Evolutionary conservation across 805 yeast species (phyloP), one percentile per base, ranked within the genome.

Genomic region (Metschnikowia continentalis): DNA sequence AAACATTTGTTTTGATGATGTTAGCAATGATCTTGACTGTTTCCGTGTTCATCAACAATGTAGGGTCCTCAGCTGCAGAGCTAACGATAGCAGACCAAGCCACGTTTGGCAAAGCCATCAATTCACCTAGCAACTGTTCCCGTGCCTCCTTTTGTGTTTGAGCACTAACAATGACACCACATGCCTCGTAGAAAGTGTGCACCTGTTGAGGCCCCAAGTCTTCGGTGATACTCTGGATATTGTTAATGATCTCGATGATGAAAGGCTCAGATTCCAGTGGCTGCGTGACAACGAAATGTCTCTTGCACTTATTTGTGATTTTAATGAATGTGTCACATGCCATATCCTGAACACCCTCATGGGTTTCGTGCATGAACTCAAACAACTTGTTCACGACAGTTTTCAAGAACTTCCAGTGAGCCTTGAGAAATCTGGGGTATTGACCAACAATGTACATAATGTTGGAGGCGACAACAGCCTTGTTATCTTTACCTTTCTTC

Each of bases 351-450:
- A 94, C 99, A 75, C 99, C 99, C 70, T 92, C 99, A 70, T 94
- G 99, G n/a, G 97, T 90, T 77, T 94, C 99, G 74, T 94, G 98
- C 99, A 94, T 94, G 65, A 94, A 94, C 69, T 94, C 99, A 69
- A 94, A 94, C 62, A 94, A 78, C 70, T 94, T 94, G 71, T 89
- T 86, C 54, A 94, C 92, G 41, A 94, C 99, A 0, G 98, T 94
- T 69, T 91, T 92, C 67, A 94, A 74, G 62, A 94, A 94, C 68
- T 88, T 90, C 99, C 99, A 94, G 68, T 94, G 99, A 7, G 98
- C 98, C 62, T 91, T 91, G 66, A 94, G 77, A 65, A 94, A 94
- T 67, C 99, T 79, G 48, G 99, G 99, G 67, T 94, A 94, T 73
- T 94, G 99, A 44, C 99, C 99, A 54, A 94, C 99, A 71, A 94